Evolutionary conservation across 2,329 filamentous ascomycete genomes (phyloP).

Genomic region (Penicillium sp.): DNA sequence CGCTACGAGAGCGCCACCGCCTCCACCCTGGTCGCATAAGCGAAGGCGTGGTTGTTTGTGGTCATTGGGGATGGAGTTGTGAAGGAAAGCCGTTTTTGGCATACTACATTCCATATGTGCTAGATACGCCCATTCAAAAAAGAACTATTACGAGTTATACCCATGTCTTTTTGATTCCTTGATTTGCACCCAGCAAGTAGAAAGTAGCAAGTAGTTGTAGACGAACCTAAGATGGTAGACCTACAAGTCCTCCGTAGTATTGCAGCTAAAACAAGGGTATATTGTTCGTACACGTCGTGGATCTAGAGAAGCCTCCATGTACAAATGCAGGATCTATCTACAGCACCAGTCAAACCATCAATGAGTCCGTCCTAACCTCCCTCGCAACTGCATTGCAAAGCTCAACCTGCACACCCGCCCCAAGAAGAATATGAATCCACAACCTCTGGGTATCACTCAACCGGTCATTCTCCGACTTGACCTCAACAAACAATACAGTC

Average conservation of each 20-base stretch:
- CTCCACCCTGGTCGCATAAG: slow-evolving; percentile 89
- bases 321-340: background rate
- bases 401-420: slow-evolving; percentile 82
- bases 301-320: background rate
- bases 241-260: background rate
- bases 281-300: background rate
- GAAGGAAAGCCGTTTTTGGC: slow-evolving; percentile 3
- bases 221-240: background rate
- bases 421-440: slow-evolving; percentile 92
- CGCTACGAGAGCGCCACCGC: slow-evolving; percentile 98
- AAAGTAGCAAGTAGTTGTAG: background rate
- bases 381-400: slow-evolving; percentile 68
- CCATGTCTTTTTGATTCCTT: slow-evolving; percentile 11
- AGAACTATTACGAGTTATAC: slow-evolving; percentile 27
- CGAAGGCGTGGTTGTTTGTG: slow-evolving; percentile 31
- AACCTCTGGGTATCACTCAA: slow-evolving; percentile 93
- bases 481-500: slow-evolving; percentile 75
- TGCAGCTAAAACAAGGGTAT: background rate
- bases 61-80: slow-evolving; percentile 16
- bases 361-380: slow-evolving; percentile 47
- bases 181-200: slow-evolving; percentile 2
- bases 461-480: slow-evolving; percentile 86
- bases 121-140: slow-evolving; percentile 26
- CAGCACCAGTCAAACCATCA: background rate
- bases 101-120: slow-evolving; percentile 14